Base-by-base conservation (phyloP, 2,329 filamentous ascomycete species). In the Claviceps sp. region DNA sequence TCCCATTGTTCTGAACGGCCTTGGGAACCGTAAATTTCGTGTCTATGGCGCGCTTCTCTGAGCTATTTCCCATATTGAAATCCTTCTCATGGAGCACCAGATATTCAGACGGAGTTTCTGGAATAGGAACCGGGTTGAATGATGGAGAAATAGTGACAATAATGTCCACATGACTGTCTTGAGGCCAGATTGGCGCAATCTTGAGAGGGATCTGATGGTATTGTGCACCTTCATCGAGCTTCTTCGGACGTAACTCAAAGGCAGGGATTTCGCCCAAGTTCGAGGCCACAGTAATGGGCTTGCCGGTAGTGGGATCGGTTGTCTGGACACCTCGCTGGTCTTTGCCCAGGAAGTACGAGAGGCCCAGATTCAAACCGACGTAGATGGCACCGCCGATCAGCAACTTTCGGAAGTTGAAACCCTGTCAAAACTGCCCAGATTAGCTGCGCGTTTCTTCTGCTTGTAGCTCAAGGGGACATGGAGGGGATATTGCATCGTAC, bases 1-100 rank as follows among this genome's bases (percentile, higher is more conserved):
- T 96, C 37, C 88, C 89, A 65, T 97, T 97, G 59, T 89, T 78
- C 73, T 96, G 90, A 0, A 95, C 89, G 43, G 80, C 75, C 55
- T 75, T 74, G 2, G 93, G 91, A 4, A 97, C 82, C 3, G 75
- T 70, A 63, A 98, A 88, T 40, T 75, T 83, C 6, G 86, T 86
- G 59, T 91, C 83, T 53, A 90, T 77, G 51, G 84, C 76, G 53
- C 93, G 81, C 62, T 78, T 84, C 61, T 97, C 89, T 53, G 81
- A 84, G 63, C 76, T 88, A 67, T 94, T 84, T 55, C 86, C 86
- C 52, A 91, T 74, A 49, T 78, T 79, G 67, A 95, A 97, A 56
- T 77, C 76, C 67, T 82, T 86, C 73, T 97, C 90, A 53, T 86
- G 73, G 46, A 95, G 71, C 34, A 96, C 83, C 30, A 93, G 71